Conservation (phyloP, 371 early-diverging fungal genomes). For the Choanephora cucurbitarum region DNA sequence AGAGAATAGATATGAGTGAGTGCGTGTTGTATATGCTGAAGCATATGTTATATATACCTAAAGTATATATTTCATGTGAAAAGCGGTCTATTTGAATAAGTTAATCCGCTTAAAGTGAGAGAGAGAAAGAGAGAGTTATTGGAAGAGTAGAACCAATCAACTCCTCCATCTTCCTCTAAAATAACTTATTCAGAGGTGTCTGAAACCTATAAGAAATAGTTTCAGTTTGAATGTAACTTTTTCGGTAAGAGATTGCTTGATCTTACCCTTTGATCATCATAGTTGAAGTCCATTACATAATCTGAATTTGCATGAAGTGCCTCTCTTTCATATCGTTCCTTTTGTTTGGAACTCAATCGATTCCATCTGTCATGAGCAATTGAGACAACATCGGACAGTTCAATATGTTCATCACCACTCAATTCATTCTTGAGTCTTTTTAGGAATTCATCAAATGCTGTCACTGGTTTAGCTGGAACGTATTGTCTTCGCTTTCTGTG, state of each 20-base stretch:
- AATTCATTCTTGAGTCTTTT: slow-evolving; percentile 8
- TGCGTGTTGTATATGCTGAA: too few species aligned
- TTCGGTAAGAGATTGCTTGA: too few species aligned
- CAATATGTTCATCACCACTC: background rate
- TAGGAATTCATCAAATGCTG: slow-evolving; percentile 20
- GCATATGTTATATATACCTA: background rate
- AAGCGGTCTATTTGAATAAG: too few species aligned
- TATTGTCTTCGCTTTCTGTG: slow-evolving; percentile 15
- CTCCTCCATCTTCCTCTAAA: background rate
- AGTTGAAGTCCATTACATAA: slow-evolving; percentile 20
- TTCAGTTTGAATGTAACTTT: too few species aligned
- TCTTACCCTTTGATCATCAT: background rate
- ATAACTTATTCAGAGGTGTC: background rate
- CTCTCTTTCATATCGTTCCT: slow-evolving; percentile 22
- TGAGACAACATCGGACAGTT: slow-evolving; percentile 1
- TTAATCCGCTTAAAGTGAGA: too few species aligned
- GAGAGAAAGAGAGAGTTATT: too few species aligned
- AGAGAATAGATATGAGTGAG: too few species aligned
- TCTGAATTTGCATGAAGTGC: slow-evolving; percentile 26
- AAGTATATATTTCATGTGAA: too few species aligned
- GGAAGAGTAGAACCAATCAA: background rate
- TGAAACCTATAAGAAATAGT: too few species aligned
- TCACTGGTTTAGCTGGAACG: slow-evolving; percentile 17
- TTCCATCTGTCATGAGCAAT: slow-evolving; percentile 16
- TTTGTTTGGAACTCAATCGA: slow-evolving; percentile 4